Evolutionary conservation across 2,329 filamentous ascomycete genomes (phyloP).

Genomic region (Exophiala oligosperma): DNA sequence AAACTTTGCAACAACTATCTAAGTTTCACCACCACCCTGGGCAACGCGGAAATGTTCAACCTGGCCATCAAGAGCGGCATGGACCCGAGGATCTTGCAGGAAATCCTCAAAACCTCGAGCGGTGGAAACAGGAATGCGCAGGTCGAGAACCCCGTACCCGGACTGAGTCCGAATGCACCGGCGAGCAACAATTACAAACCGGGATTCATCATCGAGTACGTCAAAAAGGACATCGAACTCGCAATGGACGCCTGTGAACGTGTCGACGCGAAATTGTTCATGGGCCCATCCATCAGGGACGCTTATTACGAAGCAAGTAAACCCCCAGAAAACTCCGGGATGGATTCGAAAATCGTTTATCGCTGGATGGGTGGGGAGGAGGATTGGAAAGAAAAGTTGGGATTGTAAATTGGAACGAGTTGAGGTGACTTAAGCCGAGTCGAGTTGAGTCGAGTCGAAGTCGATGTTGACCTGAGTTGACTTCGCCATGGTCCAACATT

Average conservation of each 20-base stretch:
- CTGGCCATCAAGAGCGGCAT: conserved; percentile 60
- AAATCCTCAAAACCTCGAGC: conserved; percentile 52
- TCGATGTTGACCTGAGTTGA: too few relatives aligned
- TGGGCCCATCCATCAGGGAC: conserved; percentile 51
- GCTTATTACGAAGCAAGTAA: conserved; percentile 54
- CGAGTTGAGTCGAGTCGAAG: too few relatives aligned
- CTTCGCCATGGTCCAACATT: too few relatives aligned
- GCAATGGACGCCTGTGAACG: conserved; percentile 56
- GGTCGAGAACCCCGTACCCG: conserved; percentile 52
- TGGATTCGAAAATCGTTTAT: conserved; percentile 59
- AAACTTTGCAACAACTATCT: conserved; percentile 64
- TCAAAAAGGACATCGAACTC: conserved; percentile 59
- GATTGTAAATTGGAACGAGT: too few relatives aligned
- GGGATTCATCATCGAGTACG: conserved; percentile 60
- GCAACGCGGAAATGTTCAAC: conserved; percentile 58
- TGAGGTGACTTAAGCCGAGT: too few relatives aligned
- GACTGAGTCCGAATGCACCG: conserved; percentile 49
- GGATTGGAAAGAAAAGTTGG: conserved; percentile 4
- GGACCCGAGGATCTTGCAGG: conserved; percentile 53
- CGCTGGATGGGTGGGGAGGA: conserved; percentile 42
- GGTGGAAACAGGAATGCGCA: conserved; percentile 54
- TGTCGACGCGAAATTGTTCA: conserved; percentile 49
- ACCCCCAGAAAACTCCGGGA: conserved; percentile 51
- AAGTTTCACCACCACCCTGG: conserved; percentile 59
- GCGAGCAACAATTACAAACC: conserved; percentile 49